A percentile compares a stretch with the other conserved stretches of the same genome.
Conservation (phyloP, 257 asterid species). For the Solanum paucissectum region DNA sequence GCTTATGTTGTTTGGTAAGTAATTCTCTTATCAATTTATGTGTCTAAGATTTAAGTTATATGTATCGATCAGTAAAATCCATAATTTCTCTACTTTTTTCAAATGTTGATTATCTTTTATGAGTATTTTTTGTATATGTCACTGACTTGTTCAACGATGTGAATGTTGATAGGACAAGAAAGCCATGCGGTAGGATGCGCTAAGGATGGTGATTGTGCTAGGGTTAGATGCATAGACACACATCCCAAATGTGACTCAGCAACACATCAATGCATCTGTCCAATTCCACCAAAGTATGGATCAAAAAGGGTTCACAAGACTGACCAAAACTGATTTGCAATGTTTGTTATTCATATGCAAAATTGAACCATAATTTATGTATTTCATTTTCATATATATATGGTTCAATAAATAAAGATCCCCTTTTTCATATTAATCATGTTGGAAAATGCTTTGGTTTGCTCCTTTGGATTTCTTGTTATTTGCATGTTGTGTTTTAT, state of each 20-base stretch:
- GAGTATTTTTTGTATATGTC: accelerated
- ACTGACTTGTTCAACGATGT: not conserved
- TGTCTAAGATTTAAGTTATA: not conserved
- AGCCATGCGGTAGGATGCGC: not conserved
- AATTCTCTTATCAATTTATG: not conserved
- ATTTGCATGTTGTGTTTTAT: not conserved
- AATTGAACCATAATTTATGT: not conserved
- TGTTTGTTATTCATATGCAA: not conserved
- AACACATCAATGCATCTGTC: not conserved
- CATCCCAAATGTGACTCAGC: not conserved
- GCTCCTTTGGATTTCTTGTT: not conserved
- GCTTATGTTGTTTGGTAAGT: not conserved
- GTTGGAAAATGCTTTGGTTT: not conserved
- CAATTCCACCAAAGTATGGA: not conserved
- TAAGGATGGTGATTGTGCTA: not conserved
- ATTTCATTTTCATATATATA: too few relatives aligned
- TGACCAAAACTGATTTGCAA: not conserved
- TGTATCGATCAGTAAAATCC: not conserved
- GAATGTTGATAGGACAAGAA: not conserved
- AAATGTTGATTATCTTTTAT: not conserved
- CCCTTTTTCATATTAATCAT: not conserved
- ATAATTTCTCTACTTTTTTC: not conserved
- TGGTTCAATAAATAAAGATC: not conserved
- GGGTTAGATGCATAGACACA: not conserved
- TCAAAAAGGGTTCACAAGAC: not conserved